Evolutionary conservation across 495 filamentous ascomycete genomes (phyloP), one percentile per base, ranked within the genome.

Genomic region (Lichina pygmaea): DNA sequence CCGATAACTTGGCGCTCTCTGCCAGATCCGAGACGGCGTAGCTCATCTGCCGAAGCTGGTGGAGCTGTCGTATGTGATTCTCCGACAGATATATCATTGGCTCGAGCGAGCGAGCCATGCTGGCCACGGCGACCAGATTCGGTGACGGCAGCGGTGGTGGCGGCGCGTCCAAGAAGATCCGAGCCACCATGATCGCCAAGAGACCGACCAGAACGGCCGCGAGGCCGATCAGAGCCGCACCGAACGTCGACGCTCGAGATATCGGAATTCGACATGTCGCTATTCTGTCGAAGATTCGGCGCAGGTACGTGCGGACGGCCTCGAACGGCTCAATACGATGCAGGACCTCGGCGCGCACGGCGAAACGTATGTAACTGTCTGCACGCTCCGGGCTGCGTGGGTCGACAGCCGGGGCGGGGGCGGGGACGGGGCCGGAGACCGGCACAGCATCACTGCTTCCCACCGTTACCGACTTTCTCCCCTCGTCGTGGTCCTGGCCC

Each of bases 11-110:
- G 44, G 93, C 75, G 43, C 74, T 85, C 60, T 93, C 85, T 41
- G 80, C 78, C 6, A 93, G 66, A 57, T 93, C 85, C 80, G 82
- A 89, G 15, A 93, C 84, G 0, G 85, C 85, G 6, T 91, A 75
- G 34, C 82, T 78, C 0, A 83, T 89, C 40, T 89, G 82, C 56
- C 91, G 83, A 10, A 93, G 64, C 36, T 84, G 80, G 34, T 73
- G 74, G 16, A 92, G 80, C 55, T 92, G 82, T 47, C 76, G 71
- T 31, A 80, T 73, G 11, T 81, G 82, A 56, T 85, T 78, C 51
- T 93, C 83, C 0, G 85, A 91, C 55, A 85, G 91, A 61, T 82
- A 82, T 38, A 93, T 89, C 31, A 93, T 62, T 0, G 85, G 85
- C 54, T 93, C 85, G 53, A 93, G 86, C 3, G 80, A 79, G 52